phyloP scores from a whole-genome alignment of 352 stramenopile genomes.

The Globisporangium radiosum region DNA sequence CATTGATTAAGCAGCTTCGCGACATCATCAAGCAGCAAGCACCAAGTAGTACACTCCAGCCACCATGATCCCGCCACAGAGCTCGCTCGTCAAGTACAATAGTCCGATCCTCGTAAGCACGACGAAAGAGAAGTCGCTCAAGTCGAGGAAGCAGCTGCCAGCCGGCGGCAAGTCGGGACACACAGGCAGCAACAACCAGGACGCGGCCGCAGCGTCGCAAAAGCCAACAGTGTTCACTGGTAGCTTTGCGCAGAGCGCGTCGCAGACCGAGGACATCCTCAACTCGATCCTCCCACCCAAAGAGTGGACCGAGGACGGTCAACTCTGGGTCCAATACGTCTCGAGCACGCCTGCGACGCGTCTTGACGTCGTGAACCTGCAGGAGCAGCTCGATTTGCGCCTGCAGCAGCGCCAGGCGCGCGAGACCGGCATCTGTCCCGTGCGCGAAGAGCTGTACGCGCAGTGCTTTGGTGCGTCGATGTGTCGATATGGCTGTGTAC shows the following conservation, averaged over 20 bases:
- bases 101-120: slow-evolving; percentile 87
- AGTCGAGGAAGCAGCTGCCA: slow-evolving; percentile 31
- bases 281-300: slow-evolving; percentile 90
- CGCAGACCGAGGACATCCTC: slow-evolving; percentile 87
- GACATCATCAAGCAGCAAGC: no score
- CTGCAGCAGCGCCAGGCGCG: slow-evolving; percentile 88
- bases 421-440: slow-evolving; percentile 90
- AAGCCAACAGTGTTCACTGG: slow-evolving; percentile 62
- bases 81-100: slow-evolving; percentile 89
- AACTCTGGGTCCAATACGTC: slow-evolving; percentile 92
- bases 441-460: slow-evolving; percentile 90
- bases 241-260: slow-evolving; percentile 45
- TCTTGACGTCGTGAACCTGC: slow-evolving; percentile 90
- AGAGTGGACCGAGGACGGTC: slow-evolving; percentile 85
- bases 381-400: slow-evolving; percentile 87
- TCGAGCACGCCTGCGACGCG: slow-evolving; percentile 87
- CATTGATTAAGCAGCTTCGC: no score
- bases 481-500: no score
- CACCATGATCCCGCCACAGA: slow-evolving; percentile 81
- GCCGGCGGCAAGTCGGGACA: slow-evolving; percentile 11
- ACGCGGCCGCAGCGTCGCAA: slow-evolving; percentile 5
- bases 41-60: neutral
- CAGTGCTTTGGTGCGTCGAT: slow-evolving; percentile 81
- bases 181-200: slow-evolving; percentile 15
- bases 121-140: slow-evolving; percentile 76